Base-by-base conservation (phyloP, 2,329 filamentous ascomycete species). In the Penicillium polonicum region DNA sequence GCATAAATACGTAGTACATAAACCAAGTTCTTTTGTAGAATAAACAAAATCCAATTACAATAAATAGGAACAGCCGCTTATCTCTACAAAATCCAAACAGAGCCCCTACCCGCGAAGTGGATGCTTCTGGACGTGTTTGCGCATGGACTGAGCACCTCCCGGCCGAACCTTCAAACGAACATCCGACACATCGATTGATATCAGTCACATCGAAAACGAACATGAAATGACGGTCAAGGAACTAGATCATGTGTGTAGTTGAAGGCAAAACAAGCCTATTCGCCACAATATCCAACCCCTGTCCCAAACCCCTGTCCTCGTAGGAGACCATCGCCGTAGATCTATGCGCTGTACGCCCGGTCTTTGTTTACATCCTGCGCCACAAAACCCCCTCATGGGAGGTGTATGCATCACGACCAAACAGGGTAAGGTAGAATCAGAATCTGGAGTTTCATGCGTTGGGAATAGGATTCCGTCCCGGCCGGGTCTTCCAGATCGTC, bases 361-460 rank as follows among this genome's bases (percentile, higher is more conserved):
- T 55, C 44, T 44, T 56, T 56, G 53, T 56, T 52, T 44, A 29
- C 39, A 7, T 38, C 38, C 38, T 38, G 8, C 53, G 38, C 53
- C 46, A 44, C 21, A 25, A n/a, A 36, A 4, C 29, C 29, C 29
- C 13, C 12, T 43, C 10, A 43, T 27, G 21, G 10, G 29, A 17
- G 8, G 6, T 33, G 17, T 35, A 43, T 43, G 46, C 38, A 36
- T 35, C 6, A 5, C 17, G 29, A 50, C 52, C 10, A 36, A 44
- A 51, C 36, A 25, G 45, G 25, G 21, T 12, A 5, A 6, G 21
- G 8, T 25, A 13, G 12, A 8, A 19, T 35, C 29, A 6, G 38
- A 44, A 52, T 36, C 25, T 15, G 4, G 8, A n/a, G n/a, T n/a
- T 21, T 27, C 3, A 13, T 55, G 29, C 12, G 25, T 27, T 13